phyloP scores from a whole-genome alignment of 805 yeast species.

The Scheffersomyces amazonensis region DNA sequence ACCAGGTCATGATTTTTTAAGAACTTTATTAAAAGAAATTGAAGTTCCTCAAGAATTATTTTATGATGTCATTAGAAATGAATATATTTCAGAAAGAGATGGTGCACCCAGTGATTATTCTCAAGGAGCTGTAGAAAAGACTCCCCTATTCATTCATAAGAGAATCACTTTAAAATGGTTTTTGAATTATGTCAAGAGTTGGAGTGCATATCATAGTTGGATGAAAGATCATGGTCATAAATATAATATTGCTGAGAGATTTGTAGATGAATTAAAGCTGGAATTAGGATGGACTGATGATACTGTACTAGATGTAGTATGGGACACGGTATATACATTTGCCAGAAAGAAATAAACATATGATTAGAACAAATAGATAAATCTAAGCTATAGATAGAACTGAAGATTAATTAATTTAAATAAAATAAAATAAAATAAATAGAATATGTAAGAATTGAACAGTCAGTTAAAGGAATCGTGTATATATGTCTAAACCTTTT shows the following conservation, averaged over 20 bases:
- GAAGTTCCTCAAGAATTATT: slow-evolving; percentile 26
- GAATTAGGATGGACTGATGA: slow-evolving; percentile 45
- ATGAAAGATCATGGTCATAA: slow-evolving; percentile 28
- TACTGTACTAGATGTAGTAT: slow-evolving; percentile 43
- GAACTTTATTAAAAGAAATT: slow-evolving; percentile 37
- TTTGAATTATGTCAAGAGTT: slow-evolving; percentile 28
- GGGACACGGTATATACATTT: slow-evolving; percentile 56
- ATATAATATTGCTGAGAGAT: slow-evolving; percentile 47
- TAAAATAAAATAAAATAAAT: too few species aligned
- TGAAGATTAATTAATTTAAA: too few species aligned
- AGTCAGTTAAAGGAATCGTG: too few species aligned
- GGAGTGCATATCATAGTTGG: slow-evolving; percentile 41
- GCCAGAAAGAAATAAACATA: slow-evolving; percentile 24
- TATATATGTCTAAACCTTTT: background rate
- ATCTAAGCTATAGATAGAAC: too few species aligned
- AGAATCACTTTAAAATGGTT: slow-evolving; percentile 15
- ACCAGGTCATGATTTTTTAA: slow-evolving; percentile 43
- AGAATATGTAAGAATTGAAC: too few species aligned
- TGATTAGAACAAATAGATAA: too few species aligned
- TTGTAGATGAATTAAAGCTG: slow-evolving; percentile 41
- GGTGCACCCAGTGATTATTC: background rate
- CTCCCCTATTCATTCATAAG: slow-evolving; percentile 8
- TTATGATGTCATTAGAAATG: slow-evolving; percentile 20
- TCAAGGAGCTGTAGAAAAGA: background rate
- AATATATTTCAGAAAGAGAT: slow-evolving; percentile 18